Conservation (phyloP, 352 stramenopile genomes). For the Thraustochytrium sp. region DNA sequence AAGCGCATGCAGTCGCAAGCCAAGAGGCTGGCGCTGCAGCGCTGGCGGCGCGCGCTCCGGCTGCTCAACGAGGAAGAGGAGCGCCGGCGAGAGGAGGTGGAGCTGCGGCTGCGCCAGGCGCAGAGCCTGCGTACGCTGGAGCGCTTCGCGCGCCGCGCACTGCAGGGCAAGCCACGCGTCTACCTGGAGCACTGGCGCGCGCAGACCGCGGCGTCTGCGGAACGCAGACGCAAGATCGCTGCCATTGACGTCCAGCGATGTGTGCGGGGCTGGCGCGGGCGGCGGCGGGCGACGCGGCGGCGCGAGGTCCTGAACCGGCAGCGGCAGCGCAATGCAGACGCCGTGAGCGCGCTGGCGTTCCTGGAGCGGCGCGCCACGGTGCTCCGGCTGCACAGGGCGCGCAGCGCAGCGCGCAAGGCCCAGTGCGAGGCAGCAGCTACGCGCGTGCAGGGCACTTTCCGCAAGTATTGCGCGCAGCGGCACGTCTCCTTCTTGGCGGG, state of each 20-base stretch:
- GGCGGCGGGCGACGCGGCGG: neutral
- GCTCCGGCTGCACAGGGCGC: neutral
- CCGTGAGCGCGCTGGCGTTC: neutral
- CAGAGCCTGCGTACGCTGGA: conserved; percentile 1
- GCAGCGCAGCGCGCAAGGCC: neutral
- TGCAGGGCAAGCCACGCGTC: conserved; percentile 12
- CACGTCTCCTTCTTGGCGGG: neutral
- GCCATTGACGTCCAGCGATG: neutral
- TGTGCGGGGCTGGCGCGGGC: neutral
- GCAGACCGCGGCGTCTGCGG: neutral
- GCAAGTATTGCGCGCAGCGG: neutral
- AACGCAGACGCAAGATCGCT: neutral
- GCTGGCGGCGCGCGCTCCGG: neutral
- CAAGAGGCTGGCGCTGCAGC: neutral
- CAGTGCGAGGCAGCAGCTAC: neutral
- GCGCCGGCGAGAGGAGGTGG: neutral
- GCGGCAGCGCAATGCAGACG: neutral
- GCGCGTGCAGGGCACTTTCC: neutral
- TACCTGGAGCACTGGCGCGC: neutral
- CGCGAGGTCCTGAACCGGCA: neutral
- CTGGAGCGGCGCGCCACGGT: neutral
- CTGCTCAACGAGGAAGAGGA: neutral
- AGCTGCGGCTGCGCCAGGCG: neutral
- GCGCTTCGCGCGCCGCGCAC: neutral
- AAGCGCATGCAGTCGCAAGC: conserved; percentile 6